Conservation (phyloP, 2,329 filamentous ascomycete species). For the Parafenestella ontariensis region DNA sequence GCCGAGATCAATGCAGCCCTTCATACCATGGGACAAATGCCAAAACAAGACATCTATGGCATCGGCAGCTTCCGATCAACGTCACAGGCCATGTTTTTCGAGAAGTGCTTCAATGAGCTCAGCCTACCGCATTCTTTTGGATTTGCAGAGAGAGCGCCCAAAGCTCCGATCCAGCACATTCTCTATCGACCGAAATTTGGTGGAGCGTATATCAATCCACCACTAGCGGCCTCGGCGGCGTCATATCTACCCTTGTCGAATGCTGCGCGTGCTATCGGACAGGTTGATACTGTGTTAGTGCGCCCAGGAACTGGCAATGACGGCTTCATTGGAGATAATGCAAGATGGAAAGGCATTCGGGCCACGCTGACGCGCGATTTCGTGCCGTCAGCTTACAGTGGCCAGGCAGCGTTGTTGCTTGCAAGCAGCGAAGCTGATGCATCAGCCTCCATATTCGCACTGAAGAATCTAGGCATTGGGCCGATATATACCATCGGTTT, state of each 20-base stretch:
- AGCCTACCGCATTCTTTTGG: slow-evolving; percentile 85
- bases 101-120: slow-evolving; percentile 68
- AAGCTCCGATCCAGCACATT: slow-evolving; percentile 72
- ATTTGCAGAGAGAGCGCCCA: slow-evolving; percentile 73
- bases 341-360: slow-evolving; percentile 84
- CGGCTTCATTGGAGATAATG: slow-evolving; percentile 77
- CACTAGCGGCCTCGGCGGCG: slow-evolving; percentile 59
- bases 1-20: slow-evolving; percentile 84
- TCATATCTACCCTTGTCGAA: slow-evolving; percentile 75
- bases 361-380: slow-evolving; percentile 82
- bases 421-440: slow-evolving; percentile 77
- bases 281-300: slow-evolving; percentile 81
- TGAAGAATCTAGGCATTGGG: slow-evolving; percentile 76
- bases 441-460: slow-evolving; percentile 77
- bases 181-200: slow-evolving; percentile 79
- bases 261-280: slow-evolving; percentile 78
- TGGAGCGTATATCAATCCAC: slow-evolving; percentile 80
- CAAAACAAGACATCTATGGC: slow-evolving; percentile 80
- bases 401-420: slow-evolving; percentile 76
- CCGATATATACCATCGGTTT: slow-evolving; percentile 88
- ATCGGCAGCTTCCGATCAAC: slow-evolving; percentile 77
- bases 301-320: slow-evolving; percentile 52
- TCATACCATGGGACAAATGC: slow-evolving; percentile 79
- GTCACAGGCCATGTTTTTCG: slow-evolving; percentile 83
- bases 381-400: slow-evolving; percentile 80